Evolutionary conservation across 495 filamentous ascomycete species (phyloP), one percentile per base, ranked within the genome.

Genomic region (Aspergillus sclerotioniger): DNA sequence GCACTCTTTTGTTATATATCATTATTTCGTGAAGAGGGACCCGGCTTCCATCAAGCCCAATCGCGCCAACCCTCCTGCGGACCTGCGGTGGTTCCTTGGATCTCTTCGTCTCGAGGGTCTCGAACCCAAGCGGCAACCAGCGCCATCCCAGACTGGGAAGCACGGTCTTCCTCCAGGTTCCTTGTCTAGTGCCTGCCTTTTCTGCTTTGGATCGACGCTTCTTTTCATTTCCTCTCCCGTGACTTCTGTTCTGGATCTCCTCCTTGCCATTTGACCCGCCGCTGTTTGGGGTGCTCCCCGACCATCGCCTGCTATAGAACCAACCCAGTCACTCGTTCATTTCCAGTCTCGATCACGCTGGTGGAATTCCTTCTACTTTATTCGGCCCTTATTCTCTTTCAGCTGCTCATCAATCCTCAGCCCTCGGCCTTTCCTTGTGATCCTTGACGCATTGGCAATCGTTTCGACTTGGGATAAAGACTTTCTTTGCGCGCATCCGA

Each of bases 251-350:
- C 37, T 41, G 13, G 37, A 41, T 13, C n/a, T n/a, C 12, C 28
- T 55, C 31, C 29, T 56, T 13, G 41, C 53, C 29, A 41, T 59
- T 54, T 50, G 50, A 31, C 58, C 47, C 51, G 29, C 33, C 50
- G 51, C 51, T 12, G 51, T 51, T 52, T 57, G 57, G 19, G 7
- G 15, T 55, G 50, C 46, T 51, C 17, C 45, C 44, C 46, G 45
- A 32, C 54, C 48, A 52, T 59, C 53, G 51, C 16, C 51, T 48
- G 39, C 44, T 54, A 50, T 54, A 52, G 35, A 56, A 53, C 29
- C 10, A 62, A 63, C 29, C 10, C 61, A 63, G 65, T 67, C 72
- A 71, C 53, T 75, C 72, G 71, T 76, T 56, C 43, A 32, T 21
- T 62, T 58, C 56, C 32, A 33, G 54, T 62, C 54, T 62, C 37